A percentile compares a stretch with the other conserved stretches of the same genome.
These are phyloP conservation scores for Cyclotella distinguenda DNA, from an alignment of 108 stramenopile genomes.

Conservation along the genomic window DNA sequence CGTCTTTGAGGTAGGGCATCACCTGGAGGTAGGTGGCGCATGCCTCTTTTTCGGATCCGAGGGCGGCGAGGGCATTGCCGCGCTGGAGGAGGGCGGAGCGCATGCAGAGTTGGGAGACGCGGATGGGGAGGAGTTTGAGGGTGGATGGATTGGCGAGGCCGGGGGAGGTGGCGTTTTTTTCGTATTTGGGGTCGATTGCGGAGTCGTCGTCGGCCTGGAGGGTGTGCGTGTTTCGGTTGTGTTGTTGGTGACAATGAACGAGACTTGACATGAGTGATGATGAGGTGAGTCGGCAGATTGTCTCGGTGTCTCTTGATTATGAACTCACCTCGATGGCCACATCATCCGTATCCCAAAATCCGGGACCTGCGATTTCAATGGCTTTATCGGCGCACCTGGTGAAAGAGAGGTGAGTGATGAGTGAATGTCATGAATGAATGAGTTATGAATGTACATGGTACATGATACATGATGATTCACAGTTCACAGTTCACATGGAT, in stretches of 20 bases:
- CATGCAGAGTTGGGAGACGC: conserved; percentile 80
- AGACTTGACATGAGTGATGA: neutral
- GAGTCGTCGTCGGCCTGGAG: conserved; percentile 72
- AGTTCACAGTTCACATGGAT: no score
- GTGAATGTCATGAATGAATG: neutral
- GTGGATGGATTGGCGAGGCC: conserved; percentile 66
- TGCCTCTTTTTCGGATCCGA: conserved; percentile 79
- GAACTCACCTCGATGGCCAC: conserved; percentile 87
- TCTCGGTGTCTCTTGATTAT: no score
- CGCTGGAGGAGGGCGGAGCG: conserved; percentile 82
- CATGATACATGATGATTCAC: no score
- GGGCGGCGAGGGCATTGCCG: conserved; percentile 84
- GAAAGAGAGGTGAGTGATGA: no score
- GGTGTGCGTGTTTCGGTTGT: conserved; percentile 3
- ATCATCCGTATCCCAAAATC: conserved; percentile 88
- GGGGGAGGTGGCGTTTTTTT: conserved; percentile 86
- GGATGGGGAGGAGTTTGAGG: conserved; percentile 75
- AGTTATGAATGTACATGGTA: neutral
- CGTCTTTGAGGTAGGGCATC: conserved; percentile 73
- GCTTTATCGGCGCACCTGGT: conserved; percentile 75
- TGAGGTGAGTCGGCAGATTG: neutral
- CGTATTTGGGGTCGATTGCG: conserved; percentile 67
- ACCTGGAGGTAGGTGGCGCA: conserved; percentile 68
- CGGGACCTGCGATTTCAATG: conserved; percentile 79
- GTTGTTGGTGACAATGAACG: neutral